A percentile compares a stretch with the other conserved stretches of the same genome.
phyloP scores from a whole-genome alignment of 2,329 filamentous ascomycete genomes.

The Sphaerulina populicola region DNA sequence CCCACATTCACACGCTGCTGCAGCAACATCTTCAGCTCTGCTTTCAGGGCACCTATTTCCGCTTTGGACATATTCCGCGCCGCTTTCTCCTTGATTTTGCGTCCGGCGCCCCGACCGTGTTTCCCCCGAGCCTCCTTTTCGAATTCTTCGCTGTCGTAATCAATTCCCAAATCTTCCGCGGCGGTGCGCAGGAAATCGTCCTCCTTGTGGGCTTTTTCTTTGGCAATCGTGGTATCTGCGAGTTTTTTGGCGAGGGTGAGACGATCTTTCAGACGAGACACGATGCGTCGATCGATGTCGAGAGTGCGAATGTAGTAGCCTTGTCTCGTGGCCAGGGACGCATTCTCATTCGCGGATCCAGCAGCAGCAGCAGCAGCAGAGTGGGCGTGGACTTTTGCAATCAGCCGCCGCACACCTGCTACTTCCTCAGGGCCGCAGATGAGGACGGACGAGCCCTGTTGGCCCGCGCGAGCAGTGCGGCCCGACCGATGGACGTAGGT shows the following conservation, averaged over 20 bases:
- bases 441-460: conserved; percentile 70
- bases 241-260: conserved; percentile 77
- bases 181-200: conserved; percentile 76
- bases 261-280: conserved; percentile 66
- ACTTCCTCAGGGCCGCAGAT: conserved; percentile 91
- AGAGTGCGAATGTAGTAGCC: conserved; percentile 68
- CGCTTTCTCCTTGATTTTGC: conserved; percentile 67
- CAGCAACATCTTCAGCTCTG: conserved; percentile 64
- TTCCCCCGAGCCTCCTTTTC: conserved; percentile 54
- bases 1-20: conserved; percentile 71
- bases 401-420: conserved; percentile 68
- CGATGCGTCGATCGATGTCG: conserved; percentile 72
- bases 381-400: conserved; percentile 74
- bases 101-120: conserved; percentile 55
- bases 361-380: conserved; percentile 32
- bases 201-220: conserved; percentile 76
- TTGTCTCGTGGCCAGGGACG: conserved; percentile 41
- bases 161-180: conserved; percentile 86
- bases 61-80: conserved; percentile 60
- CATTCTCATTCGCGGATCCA: conserved; percentile 34
- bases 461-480: conserved; percentile 77
- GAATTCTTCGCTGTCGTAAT: conserved; percentile 85
- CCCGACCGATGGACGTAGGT: conserved; percentile 93
- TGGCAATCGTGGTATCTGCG: conserved; percentile 71
- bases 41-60: conserved; percentile 61